Evolutionary conservation across 805 yeast species (phyloP).

Genomic region (Allodekkera sacchari): DNA sequence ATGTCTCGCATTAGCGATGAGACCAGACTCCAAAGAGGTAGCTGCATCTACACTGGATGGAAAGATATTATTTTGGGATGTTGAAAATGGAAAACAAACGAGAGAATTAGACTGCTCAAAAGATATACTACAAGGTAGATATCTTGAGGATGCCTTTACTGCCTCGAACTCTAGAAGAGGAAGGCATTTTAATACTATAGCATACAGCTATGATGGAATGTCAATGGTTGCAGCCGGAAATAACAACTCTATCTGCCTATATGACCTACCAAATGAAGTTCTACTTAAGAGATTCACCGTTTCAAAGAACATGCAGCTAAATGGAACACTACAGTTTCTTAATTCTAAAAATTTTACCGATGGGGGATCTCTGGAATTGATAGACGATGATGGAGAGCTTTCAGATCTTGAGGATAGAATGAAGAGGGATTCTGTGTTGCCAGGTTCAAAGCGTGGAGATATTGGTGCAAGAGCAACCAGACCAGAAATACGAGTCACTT

Average conservation of each 20-base stretch:
- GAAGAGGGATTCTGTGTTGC: conserved; percentile 55
- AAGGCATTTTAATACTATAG: conserved; percentile 70
- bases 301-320: conserved; percentile 81
- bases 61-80: conserved; percentile 73
- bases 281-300: conserved; percentile 73
- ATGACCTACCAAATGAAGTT: conserved; percentile 85
- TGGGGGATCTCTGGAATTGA: conserved; percentile 73
- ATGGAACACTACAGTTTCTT: conserved; percentile 74
- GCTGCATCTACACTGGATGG: conserved; percentile 90
- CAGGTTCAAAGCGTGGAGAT: conserved; percentile 84
- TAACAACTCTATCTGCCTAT: conserved; percentile 82
- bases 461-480: conserved; percentile 64
- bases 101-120: conserved; percentile 79
- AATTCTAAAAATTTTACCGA: conserved; percentile 82
- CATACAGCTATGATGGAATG: conserved; percentile 84
- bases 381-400: conserved; percentile 80
- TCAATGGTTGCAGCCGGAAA: conserved; percentile 90
- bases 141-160: conserved; percentile 71
- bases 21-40: conserved; percentile 89
- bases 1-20: conserved; percentile 70
- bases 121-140: conserved; percentile 84
- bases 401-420: conserved; percentile 68
- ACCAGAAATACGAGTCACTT: conserved; percentile 77
- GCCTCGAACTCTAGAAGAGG: conserved; percentile 77
- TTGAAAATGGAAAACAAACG: conserved; percentile 70